Evolutionary conservation across 106 monocot genomes (phyloP).

Genomic region (Allium fistulosum): DNA sequence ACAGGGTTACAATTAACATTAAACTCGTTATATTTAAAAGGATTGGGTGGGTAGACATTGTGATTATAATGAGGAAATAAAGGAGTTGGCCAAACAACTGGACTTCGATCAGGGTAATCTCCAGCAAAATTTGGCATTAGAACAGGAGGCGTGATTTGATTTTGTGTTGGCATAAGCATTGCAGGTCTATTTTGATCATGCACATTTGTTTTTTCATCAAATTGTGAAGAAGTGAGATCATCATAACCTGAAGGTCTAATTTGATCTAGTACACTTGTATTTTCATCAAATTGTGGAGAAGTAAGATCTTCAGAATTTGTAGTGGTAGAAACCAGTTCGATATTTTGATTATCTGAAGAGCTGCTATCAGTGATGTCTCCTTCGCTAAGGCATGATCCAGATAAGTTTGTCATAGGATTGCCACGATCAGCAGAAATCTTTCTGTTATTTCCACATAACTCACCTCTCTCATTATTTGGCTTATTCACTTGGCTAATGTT

Average conservation of each 20-base stretch:
- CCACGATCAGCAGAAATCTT: not conserved
- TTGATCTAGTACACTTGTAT: not conserved
- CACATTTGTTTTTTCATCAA: not conserved
- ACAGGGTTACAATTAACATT: slow-evolving; percentile 18
- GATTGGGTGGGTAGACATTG: slow-evolving; percentile 24
- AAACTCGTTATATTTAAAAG: slow-evolving; percentile 33
- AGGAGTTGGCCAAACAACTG: slow-evolving; percentile 38
- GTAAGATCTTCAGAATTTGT: slow-evolving; percentile 79
- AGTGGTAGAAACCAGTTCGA: slow-evolving; percentile 47
- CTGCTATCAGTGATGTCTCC: slow-evolving; percentile 35
- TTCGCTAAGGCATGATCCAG: slow-evolving; percentile 62
- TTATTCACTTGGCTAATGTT: not conserved
- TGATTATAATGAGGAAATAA: slow-evolving; percentile 42
- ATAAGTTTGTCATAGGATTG: slow-evolving; percentile 27
- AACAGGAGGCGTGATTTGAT: slow-evolving; percentile 16
- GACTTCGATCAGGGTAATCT: slow-evolving; percentile 26
- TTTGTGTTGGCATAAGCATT: not conserved
- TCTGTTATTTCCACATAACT: slow-evolving; percentile 6
- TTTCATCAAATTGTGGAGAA: slow-evolving; percentile 29
- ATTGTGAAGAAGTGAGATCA: slow-evolving; percentile 43
- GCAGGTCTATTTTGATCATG: slow-evolving; percentile 1
- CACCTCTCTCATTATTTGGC: not conserved
- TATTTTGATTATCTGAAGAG: slow-evolving; percentile 47
- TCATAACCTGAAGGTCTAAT: slow-evolving; percentile 63
- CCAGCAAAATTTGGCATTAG: slow-evolving; percentile 23